phyloP scores from a whole-genome alignment of 768 basidiomycete species.

The Suillus subalutaceus region DNA sequence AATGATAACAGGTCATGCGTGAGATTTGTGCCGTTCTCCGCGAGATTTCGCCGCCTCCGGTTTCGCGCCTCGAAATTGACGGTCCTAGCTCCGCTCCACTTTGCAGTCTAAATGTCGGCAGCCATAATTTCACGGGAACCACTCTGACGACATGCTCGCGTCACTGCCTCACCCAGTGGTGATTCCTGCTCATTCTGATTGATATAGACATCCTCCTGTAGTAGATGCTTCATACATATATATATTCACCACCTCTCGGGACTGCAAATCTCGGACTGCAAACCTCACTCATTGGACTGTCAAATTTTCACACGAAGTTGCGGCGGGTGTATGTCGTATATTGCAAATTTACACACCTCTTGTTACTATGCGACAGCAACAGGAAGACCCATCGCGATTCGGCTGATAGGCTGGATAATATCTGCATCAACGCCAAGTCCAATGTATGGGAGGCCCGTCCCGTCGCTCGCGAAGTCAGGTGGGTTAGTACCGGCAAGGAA shows the following conservation, averaged over 20 bases:
- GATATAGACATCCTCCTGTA: background rate
- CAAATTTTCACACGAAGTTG: background rate
- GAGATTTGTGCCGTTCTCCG: too few relatives aligned
- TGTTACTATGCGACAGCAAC: conserved; percentile 13
- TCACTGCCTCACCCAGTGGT: background rate
- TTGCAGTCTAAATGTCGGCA: too few relatives aligned
- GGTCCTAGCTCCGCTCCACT: too few relatives aligned
- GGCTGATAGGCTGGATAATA: conserved; percentile 36
- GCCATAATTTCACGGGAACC: too few relatives aligned
- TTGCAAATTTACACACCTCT: too few relatives aligned
- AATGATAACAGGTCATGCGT: too few relatives aligned
- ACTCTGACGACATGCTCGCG: too few relatives aligned
- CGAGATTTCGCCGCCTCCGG: too few relatives aligned
- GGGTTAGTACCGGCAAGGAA: conserved; percentile 66
- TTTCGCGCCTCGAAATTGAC: too few relatives aligned
- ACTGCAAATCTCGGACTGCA: background rate
- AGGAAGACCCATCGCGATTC: conserved; percentile 49
- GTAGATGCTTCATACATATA: background rate
- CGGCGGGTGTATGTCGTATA: too few relatives aligned
- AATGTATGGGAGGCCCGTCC: conserved; percentile 41
- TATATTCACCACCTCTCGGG: background rate
- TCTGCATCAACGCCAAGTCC: conserved; percentile 46
- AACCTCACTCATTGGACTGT: background rate
- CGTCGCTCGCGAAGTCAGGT: conserved; percentile 67
- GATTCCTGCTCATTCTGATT: background rate